Evolutionary conservation across 1,284 basidiomycete genomes (phyloP).

Genomic region (Earliella scabrosa): DNA sequence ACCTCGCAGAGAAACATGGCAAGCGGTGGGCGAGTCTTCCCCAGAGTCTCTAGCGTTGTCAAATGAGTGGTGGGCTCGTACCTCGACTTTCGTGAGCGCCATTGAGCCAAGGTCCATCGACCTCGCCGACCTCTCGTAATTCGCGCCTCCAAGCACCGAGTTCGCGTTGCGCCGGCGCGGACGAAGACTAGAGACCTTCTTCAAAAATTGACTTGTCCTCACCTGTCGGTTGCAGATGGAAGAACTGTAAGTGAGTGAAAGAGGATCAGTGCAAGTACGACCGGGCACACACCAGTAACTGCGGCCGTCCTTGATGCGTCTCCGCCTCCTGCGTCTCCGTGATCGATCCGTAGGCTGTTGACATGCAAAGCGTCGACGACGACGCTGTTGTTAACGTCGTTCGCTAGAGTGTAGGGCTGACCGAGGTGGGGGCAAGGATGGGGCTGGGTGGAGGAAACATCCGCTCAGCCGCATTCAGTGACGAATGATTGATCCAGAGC

Average conservation of each 20-base stretch:
- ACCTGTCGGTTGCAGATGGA: slow-evolving; percentile 21
- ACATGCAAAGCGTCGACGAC: slow-evolving; percentile 2
- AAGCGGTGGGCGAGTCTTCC: slow-evolving; percentile 20
- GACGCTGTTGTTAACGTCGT: no score
- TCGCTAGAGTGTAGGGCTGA: no score
- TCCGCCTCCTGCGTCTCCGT: slow-evolving; percentile 22
- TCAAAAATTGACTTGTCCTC: slow-evolving; percentile 31
- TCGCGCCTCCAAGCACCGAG: slow-evolving; percentile 2
- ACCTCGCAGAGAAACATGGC: slow-evolving; percentile 11
- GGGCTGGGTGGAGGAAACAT: slow-evolving; percentile 2
- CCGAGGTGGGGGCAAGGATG: neutral
- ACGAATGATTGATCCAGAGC: no score
- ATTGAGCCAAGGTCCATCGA: slow-evolving; percentile 29
- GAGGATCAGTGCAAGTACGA: neutral
- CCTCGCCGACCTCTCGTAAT: slow-evolving; percentile 22
- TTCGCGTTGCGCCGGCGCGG: slow-evolving; percentile 16
- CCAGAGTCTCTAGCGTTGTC: slow-evolving; percentile 20
- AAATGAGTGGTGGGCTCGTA: slow-evolving; percentile 20
- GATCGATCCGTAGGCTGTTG: slow-evolving; percentile 5
- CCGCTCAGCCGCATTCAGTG: neutral
- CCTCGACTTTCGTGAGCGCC: slow-evolving; percentile 20
- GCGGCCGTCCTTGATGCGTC: slow-evolving; percentile 22
- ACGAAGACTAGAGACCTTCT: slow-evolving; percentile 30
- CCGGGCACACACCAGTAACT: slow-evolving; percentile 23
- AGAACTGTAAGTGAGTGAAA: neutral